Conservation (phyloP, 169 alveolate genomes). For the Plasmodium gonderi region DNA sequence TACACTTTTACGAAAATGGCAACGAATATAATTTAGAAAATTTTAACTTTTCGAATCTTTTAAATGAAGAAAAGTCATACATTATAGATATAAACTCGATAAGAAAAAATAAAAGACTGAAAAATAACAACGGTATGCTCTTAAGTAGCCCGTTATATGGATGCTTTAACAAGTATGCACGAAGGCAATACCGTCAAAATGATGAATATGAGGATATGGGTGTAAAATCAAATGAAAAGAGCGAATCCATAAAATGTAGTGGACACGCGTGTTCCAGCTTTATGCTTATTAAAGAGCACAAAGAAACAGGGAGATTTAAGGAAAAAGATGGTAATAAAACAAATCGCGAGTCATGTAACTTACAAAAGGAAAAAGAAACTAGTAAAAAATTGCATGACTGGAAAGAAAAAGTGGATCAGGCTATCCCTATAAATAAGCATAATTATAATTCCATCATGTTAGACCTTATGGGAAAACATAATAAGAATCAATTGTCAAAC, state of each 20-base stretch:
- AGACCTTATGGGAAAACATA: neutral
- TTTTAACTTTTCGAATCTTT: neutral
- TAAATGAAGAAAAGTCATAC: conserved; percentile 32
- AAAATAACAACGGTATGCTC: neutral
- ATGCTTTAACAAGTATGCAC: neutral
- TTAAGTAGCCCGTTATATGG: conserved; percentile 17
- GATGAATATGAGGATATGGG: neutral
- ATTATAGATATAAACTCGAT: conserved; percentile 21
- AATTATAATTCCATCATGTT: neutral
- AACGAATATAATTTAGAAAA: neutral
- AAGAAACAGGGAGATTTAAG: neutral
- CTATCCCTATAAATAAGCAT: neutral
- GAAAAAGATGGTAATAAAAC: neutral
- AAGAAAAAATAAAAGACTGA: conserved; percentile 3
- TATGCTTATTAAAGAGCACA: conserved; percentile 17
- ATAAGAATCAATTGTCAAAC: neutral
- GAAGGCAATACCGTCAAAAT: neutral
- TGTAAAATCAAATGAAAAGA: neutral
- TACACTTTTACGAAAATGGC: neutral
- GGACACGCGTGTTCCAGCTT: conserved; percentile 6
- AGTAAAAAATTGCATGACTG: neutral
- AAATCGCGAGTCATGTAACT: neutral
- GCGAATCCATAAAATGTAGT: neutral
- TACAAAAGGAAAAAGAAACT: neutral
- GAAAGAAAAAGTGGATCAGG: neutral